Evolutionary conservation across 2,329 filamentous ascomycete genomes (phyloP).

Genomic region (Pochonia chlamydosporia): DNA sequence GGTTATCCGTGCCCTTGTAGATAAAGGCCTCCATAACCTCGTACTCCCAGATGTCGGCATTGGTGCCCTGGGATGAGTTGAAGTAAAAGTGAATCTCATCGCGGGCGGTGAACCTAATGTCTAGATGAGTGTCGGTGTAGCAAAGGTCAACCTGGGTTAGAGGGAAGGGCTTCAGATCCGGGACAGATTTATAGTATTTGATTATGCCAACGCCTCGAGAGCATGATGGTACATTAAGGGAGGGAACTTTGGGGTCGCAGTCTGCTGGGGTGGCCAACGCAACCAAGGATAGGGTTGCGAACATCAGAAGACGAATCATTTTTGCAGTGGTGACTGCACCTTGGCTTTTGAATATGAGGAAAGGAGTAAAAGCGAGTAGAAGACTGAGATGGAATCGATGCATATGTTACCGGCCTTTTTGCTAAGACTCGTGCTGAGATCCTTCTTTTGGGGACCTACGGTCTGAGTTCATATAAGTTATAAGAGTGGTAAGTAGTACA

Average conservation of each 20-base stretch:
- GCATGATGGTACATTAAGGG: conserved; percentile 33
- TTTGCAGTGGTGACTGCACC: neutral
- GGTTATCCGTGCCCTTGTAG: conserved; percentile 37
- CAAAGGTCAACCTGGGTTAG: conserved; percentile 40
- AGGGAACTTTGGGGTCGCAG: conserved; percentile 13
- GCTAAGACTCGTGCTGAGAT: too few relatives aligned
- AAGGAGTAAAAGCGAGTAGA: neutral
- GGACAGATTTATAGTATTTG: conserved; percentile 35
- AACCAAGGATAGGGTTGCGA: conserved; percentile 4
- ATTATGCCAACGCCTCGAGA: conserved; percentile 26
- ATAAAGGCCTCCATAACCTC: conserved; percentile 48
- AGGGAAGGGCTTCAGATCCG: conserved; percentile 33
- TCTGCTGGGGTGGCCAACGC: conserved; percentile 1
- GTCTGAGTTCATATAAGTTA: too few relatives aligned
- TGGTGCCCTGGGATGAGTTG: conserved; percentile 35
- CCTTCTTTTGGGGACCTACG: too few relatives aligned
- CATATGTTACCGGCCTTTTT: neutral
- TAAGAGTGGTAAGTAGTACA: too few relatives aligned
- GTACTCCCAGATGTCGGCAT: conserved; percentile 42
- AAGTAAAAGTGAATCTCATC: conserved; percentile 43
- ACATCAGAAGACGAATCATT: conserved; percentile 4
- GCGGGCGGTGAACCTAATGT: conserved; percentile 37
- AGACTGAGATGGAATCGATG: neutral
- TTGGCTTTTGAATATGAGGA: neutral
- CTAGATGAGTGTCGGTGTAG: conserved; percentile 34